Conservation (phyloP, 345 rosid genomes). For the Cardamine chenopodiifolia region DNA sequence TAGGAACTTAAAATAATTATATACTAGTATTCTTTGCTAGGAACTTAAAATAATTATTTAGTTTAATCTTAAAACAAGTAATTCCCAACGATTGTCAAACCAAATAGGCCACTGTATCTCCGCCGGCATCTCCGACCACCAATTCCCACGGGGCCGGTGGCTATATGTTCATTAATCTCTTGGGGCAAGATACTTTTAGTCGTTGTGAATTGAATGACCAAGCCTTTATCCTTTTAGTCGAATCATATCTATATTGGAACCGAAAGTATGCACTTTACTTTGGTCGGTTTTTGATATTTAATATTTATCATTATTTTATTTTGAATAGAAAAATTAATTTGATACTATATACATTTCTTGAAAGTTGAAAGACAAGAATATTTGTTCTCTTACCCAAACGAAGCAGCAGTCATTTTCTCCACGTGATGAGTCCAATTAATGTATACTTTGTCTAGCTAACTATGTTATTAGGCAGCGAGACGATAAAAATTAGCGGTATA, state of each 20-base stretch:
- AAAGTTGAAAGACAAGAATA: conserved; percentile 13
- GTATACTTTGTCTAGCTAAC: background rate
- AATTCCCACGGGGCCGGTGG: conserved; percentile 8
- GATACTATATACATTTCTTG: background rate
- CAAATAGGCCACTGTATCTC: background rate
- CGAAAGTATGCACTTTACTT: conserved; percentile 26
- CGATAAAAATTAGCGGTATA: too few relatives aligned
- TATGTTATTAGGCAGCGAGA: background rate
- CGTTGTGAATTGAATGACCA: conserved; percentile 1
- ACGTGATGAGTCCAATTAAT: background rate
- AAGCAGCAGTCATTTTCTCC: background rate
- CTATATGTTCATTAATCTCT: background rate
- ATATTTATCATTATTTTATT: conserved; percentile 3
- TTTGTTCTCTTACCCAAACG: background rate
- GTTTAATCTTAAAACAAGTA: background rate
- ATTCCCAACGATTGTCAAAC: background rate
- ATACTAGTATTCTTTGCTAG: background rate
- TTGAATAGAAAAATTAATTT: background rate
- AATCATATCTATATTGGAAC: conserved; percentile 22
- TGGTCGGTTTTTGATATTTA: conserved; percentile 27
- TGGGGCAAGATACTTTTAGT: background rate
- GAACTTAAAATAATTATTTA: background rate
- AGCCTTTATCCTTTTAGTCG: conserved; percentile 16
- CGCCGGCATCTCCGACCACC: conserved; percentile 17
- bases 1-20: background rate